Evolutionary conservation across 2,329 filamentous ascomycete genomes (phyloP), one percentile per base, ranked within the genome.

Genomic region (Colletotrichum eremochloae): DNA sequence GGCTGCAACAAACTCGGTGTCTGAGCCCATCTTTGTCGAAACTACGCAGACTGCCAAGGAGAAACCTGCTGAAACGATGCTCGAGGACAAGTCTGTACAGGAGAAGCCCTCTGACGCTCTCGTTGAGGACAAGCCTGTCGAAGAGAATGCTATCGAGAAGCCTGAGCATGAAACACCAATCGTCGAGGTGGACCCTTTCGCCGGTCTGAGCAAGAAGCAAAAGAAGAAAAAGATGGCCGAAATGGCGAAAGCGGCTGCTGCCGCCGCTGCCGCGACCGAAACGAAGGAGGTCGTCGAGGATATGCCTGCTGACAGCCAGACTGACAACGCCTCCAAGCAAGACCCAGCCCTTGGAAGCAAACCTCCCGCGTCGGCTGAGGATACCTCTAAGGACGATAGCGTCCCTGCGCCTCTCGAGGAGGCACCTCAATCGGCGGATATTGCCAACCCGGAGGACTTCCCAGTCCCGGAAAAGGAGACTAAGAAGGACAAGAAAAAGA

Each of bases 401-500:
- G 12, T 58, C 8, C n/a, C 58, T 11, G 58, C 38, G 44, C 42
- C 42, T 29, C 14, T 31, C 11, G 58, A 68, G n/a, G 40, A 55
- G 18, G 18, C 64, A 40, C 38, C 71, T 33, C 75, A 69, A 46
- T 18, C 62, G 12, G 42, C 67, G 2, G 67, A 74, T 12, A 60
- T 44, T 31, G 20, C 66, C 18, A 71, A 76, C 53, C 73, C 74
- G 31, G 76, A 77, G 31, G 75, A 77, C 5, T 33, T 67, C 33
- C 61, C 75, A 33, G 57, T 74, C 1, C 8, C 18, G 7, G n/a
- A 18, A 14, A 73, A 73, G 60, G 71, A 62, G 52, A 73, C 73
- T 3, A 77, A 69, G 50, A 78, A 75, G 63, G 75, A 70, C 50
- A 73, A 68, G 63, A 76, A 75, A 65, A 75, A 67, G 53, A 77